Evolutionary conservation across 306 rosid species (phyloP).

Genomic region (Dryas octopetala): DNA sequence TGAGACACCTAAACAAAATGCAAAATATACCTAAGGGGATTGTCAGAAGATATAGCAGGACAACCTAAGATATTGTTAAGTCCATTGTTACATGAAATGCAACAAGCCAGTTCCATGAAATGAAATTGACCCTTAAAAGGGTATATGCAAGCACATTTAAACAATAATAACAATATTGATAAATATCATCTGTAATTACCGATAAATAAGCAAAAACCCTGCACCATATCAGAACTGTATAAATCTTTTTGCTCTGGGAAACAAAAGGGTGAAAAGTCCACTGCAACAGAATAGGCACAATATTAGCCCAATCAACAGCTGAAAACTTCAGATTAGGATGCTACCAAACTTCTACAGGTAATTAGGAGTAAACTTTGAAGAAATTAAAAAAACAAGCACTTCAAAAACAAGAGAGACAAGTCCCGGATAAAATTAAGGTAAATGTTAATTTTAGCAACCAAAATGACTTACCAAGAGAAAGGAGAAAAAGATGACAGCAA

Average conservation of each 20-base stretch:
- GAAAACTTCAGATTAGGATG: not conserved
- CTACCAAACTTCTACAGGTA: not conserved
- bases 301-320: slow-evolving; percentile 6
- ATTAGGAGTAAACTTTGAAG: not conserved
- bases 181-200: slow-evolving; percentile 33
- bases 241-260: slow-evolving; percentile 44
- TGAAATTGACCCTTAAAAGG: not conserved
- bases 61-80: not conserved
- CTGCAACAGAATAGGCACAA: slow-evolving; percentile 38
- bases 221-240: slow-evolving; percentile 59
- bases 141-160: not conserved
- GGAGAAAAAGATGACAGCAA: slow-evolving; percentile 58
- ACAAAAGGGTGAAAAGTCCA: slow-evolving; percentile 60
- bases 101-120: not conserved
- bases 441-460: not conserved
- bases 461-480: slow-evolving; percentile 59
- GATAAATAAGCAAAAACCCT: slow-evolving; percentile 51
- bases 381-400: not conserved
- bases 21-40: slow-evolving; percentile 5
- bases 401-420: not conserved
- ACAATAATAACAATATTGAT: not conserved
- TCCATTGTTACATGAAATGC: not conserved
- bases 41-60: slow-evolving; percentile 9
- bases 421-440: not conserved
- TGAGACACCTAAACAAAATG: slow-evolving; percentile 60